Base-by-base conservation (phyloP, 179 eudicot genomes). In the Pouteria campechiana region DNA sequence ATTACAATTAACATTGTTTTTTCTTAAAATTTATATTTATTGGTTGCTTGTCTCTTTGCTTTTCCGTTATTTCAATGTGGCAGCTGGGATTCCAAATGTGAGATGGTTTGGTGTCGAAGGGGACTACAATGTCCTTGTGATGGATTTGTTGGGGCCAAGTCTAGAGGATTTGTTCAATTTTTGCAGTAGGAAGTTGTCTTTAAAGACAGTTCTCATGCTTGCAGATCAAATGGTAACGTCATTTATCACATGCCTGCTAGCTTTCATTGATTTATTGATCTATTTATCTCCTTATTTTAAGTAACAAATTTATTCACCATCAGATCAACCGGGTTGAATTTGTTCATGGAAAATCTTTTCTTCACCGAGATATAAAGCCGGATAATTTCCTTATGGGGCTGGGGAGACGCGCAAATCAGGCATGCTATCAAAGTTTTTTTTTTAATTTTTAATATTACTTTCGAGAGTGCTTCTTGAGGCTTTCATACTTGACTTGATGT, bases 341-440 rank as follows among this genome's bases (percentile, higher is more conserved):
- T 68, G 68, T 83, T 43, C 94, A 83, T 52, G 57, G 65, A 35
- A 83, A 83, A 46, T 79, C 88, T 30, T 83, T 83, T 60, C 70
- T 83, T 28, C 94, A 83, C 64, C 81, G 94, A 25, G 94, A 83
- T 65, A 75, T 83, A 44, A 83, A 83, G 60, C 94, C 94, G 15
- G 94, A 83, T 63, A 83, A 83, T 58, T 83, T 83, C 54, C 94
- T 83, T 48, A 83, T 83, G 94, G 94, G 94, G 22, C n/a, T 83
- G 58, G 94, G 94, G 25, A 68, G 89, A 41, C 94, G 84, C 49
- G 84, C 88, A 60, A 83, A 79, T 71, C 94, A 83, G 88, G 94
- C 75, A 13, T 36, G 18, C 3, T 12, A 30, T 44, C 13, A 22
- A 3, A 41, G 7, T 22, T 11, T 37, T n/a, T n/a, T n/a, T n/a